Conservation (phyloP, 2,329 filamentous ascomycete genomes). For the Bertia moriformis region DNA sequence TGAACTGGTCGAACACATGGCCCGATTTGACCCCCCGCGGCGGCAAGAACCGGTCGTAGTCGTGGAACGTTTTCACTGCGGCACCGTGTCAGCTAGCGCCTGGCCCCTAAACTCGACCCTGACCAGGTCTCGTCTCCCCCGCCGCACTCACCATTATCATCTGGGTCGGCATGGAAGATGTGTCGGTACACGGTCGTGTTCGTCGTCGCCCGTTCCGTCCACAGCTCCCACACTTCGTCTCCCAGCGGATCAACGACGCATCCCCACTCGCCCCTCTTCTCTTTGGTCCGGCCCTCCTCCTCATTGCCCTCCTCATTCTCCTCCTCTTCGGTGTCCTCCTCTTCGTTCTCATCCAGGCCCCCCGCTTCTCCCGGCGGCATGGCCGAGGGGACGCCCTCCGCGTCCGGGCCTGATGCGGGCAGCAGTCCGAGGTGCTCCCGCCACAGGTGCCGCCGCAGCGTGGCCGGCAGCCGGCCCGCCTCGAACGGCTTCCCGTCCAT, state of each 20-base stretch:
- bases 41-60: conserved; percentile 70
- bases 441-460: conserved; percentile 70
- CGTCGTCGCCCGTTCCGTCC: conserved; percentile 51
- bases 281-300: too few relatives aligned
- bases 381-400: conserved; percentile 53
- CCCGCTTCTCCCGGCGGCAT: conserved; percentile 51
- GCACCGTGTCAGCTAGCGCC: too few relatives aligned
- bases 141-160: conserved; percentile 49
- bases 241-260: conserved; percentile 59
- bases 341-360: conserved; percentile 50
- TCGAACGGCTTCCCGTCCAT: conserved; percentile 71
- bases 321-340: conserved; percentile 19
- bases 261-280: conserved; percentile 29
- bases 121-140: too few relatives aligned
- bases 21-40: conserved; percentile 62
- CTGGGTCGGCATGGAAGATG: conserved; percentile 76
- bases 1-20: conserved; percentile 71
- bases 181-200: conserved; percentile 69
- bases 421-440: conserved; percentile 79
- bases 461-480: conserved; percentile 70
- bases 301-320: too few relatives aligned
- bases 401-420: conserved; percentile 59
- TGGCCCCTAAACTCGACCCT: too few relatives aligned
- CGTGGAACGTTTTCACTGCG: conserved; percentile 68
- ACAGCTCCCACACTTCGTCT: conserved; percentile 52